Base-by-base conservation (phyloP, 345 rosid species). In the Lepidium africanum region DNA sequence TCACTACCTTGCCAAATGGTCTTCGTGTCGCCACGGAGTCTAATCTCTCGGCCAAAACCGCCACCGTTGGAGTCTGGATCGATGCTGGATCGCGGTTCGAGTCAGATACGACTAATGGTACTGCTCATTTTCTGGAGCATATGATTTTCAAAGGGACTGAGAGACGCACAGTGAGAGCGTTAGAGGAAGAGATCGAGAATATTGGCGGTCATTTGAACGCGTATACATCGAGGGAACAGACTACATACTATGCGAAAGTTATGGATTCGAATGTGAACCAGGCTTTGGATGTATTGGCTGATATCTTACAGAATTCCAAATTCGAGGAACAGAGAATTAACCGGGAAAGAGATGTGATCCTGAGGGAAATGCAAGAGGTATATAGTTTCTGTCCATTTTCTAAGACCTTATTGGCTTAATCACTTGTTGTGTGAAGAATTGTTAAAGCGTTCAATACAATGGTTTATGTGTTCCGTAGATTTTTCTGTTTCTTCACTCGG, bases 181-280 rank as follows among this genome's bases (percentile, higher is more conserved):
- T 87, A 71, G 99, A 89, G 74, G 99, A 89, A 78, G 97, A 95
- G 81, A 85, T 95, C 36, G 99, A 95, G 84, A 83, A 89, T 56
- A 89, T 91, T 83, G 99, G 99, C 1, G 99, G 97, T 5, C 97
- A 91, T 78, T 74, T 95, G 78, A 95, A 91, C 70, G 96, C 96
- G 7, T 91, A 91, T 67, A 95, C 97, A 0, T 87, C 90, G 7
- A 87, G 99, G 81, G 99, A 91, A 67, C 96, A 91, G 81, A 91
- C 99, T 6, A 88, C 96, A 13, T 95, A 95, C 66, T 91, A 91
- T 23, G 97, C 97, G 0, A 91, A 91, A 59, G 96, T 95, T 13
- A 7, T 91, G 94, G 94, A 84, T 33, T 85, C 85, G 30, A 84
- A 89, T 79, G 90, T 91, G 3, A 75, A 76, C 35, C 76, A 82